Base-by-base conservation (phyloP, 2,329 filamentous ascomycete species). In the Arachnomyces sp. region DNA sequence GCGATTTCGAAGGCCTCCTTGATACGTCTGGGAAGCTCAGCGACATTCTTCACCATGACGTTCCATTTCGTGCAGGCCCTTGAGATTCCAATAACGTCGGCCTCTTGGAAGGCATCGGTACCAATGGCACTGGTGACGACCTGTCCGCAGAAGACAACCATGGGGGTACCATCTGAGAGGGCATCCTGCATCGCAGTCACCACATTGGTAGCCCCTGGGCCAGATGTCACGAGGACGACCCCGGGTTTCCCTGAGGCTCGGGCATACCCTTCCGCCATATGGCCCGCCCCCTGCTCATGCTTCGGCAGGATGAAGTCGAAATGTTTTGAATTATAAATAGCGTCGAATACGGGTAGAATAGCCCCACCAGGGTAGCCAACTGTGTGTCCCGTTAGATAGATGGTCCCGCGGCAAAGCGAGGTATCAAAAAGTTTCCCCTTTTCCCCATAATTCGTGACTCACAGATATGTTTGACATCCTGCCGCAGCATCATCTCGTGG, bases 1-100 rank as follows among this genome's bases (percentile, higher is more conserved):
- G 92, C 92, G 59, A 96, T 96, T 68, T 96, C 89, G 58, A 96
- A 96, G 36, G 92, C 92, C 69, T 96, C 92, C 63, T 95, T 94
- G 59, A 96, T 96, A 49, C 90, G 79, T 55, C 85, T 79, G 37
- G 92, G 92, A 41, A 98, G 74, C 67, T 98, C 92, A 37, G 86
- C 88, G 40, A 94, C 81, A 62, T 82, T 90, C 75, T 93, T 95
- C 36, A 95, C 87, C 88, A 96, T 93, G 45, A 94, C 87, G 56
- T 96, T 96, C 92, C 92, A 98, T 72, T 96, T 96, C 52, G 89
- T 95, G 74, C 89, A 95, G 14, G 89, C 81, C 56, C 90, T 78
- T 28, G 87, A 94, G 63, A 98, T 96, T 52, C 90, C 90, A 44
- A 95, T 73, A 28, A 94, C 81, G 59, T 98, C 92, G 43, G 88